These are phyloP conservation scores for Corylus americana DNA, from an alignment of 306 rosid species.

Conservation along the genomic window DNA sequence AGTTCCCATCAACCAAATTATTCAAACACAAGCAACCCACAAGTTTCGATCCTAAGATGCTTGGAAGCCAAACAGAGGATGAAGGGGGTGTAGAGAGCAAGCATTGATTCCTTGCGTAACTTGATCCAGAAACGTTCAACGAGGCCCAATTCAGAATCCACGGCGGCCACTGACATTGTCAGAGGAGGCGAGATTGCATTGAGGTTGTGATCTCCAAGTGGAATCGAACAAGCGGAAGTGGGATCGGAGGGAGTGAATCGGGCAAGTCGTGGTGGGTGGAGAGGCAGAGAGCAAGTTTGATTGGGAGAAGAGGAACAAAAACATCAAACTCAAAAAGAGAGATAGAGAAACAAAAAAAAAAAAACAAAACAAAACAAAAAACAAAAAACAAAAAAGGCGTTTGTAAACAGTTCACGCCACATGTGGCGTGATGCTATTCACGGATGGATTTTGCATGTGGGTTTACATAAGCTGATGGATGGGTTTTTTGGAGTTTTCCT, in stretches of 20 bases:
- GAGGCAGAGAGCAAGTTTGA: constrained; percentile 30
- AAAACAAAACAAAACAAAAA: no score
- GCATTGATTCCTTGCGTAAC: constrained; percentile 56
- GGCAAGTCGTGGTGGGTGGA: constrained; percentile 7
- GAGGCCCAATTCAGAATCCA: constrained; percentile 58
- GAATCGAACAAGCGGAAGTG: constrained; percentile 15
- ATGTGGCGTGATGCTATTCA: no score
- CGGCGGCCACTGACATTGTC: constrained; percentile 43
- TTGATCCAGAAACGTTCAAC: constrained; percentile 78
- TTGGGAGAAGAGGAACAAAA: constrained; percentile 47
- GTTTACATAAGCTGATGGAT: no score
- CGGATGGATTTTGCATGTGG: no score
- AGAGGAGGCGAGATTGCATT: constrained; percentile 46
- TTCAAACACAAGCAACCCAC: no score
- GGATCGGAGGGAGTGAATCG: constrained; percentile 41
- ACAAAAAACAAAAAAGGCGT: no score
- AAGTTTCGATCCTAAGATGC: constrained; percentile 63
- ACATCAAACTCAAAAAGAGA: constrained; percentile 48
- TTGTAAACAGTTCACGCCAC: neutral
- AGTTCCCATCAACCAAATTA: no score
- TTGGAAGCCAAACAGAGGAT: constrained; percentile 69
- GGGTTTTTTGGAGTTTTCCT: no score
- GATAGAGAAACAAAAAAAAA: no score
- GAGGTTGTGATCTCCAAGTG: constrained; percentile 36
- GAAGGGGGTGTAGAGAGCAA: constrained; percentile 77